These are phyloP conservation scores for Clitoria ternatea DNA, from an alignment of 306 rosid genomes.

Conservation along the genomic window DNA sequence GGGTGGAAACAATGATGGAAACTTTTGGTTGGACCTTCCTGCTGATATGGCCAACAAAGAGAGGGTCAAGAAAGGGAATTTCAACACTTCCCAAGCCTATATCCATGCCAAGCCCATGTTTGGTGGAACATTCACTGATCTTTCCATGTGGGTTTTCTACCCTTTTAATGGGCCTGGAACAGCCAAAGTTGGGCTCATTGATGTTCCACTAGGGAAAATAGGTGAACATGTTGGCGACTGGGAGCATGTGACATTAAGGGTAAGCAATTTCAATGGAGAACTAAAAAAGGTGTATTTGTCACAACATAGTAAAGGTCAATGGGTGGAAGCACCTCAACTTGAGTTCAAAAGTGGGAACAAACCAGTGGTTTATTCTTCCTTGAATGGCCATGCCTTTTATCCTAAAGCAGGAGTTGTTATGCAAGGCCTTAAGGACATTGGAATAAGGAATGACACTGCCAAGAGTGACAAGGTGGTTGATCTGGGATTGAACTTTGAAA, in stretches of 20 bases:
- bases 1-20: constrained; percentile 26
- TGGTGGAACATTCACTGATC: constrained; percentile 35
- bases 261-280: constrained; percentile 32
- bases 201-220: constrained; percentile 24
- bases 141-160: constrained; percentile 33
- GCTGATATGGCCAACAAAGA: constrained; percentile 18
- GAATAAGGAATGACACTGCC: constrained; percentile 26
- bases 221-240: constrained; percentile 35
- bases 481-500: constrained; percentile 13
- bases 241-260: constrained; percentile 34
- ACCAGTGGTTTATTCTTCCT: constrained; percentile 24
- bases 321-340: constrained; percentile 23
- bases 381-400: constrained; percentile 37
- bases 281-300: constrained; percentile 23
- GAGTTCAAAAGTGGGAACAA: constrained; percentile 34
- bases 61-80: constrained; percentile 29
- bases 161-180: constrained; percentile 35
- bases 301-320: constrained; percentile 33
- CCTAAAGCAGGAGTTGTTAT: constrained; percentile 29
- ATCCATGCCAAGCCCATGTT: constrained; percentile 35
- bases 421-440: constrained; percentile 25
- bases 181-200: constrained; percentile 21
- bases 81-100: constrained; percentile 18
- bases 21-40: constrained; percentile 32
- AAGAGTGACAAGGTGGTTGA: constrained; percentile 26